phyloP scores from a whole-genome alignment of 192 early-diverging fungal species.

The Coemansia umbellata region DNA sequence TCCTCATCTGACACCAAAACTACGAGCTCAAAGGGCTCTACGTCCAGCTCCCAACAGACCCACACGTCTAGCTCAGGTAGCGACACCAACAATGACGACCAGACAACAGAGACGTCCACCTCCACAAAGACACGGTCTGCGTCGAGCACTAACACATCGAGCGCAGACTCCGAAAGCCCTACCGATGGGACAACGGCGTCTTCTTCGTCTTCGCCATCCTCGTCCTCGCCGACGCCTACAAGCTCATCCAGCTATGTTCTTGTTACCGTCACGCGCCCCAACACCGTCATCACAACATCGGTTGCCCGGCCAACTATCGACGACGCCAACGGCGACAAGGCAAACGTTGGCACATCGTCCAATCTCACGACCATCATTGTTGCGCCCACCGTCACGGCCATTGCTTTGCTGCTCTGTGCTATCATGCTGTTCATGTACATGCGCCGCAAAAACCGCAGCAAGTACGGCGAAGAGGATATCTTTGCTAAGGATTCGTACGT shows the following conservation, averaged over 20 bases:
- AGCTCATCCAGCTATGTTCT: conserved; percentile 8
- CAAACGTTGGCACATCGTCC: conserved; percentile 30
- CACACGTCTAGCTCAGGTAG: neutral
- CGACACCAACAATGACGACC: conserved; percentile 1
- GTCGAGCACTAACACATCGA: neutral
- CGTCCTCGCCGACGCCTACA: conserved; percentile 3
- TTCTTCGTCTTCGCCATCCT: conserved; percentile 1
- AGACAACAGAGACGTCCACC: neutral
- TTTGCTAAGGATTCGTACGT: conserved; percentile 21
- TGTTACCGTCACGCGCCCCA: conserved; percentile 36
- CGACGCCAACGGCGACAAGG: conserved; percentile 43
- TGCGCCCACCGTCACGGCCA: conserved; percentile 27
- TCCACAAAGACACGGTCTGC: neutral
- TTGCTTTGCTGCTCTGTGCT: conserved; percentile 29
- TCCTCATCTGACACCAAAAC: neutral
- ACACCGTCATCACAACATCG: conserved; percentile 19
- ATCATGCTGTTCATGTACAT: conserved; percentile 36
- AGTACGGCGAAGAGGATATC: conserved; percentile 30
- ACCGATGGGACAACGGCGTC: no score
- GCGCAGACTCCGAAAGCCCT: neutral
- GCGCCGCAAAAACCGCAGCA: conserved; percentile 18
- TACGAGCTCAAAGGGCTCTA: neutral
- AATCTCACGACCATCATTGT: conserved; percentile 43
- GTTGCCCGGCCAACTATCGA: conserved; percentile 33
- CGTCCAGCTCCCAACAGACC: neutral